These are phyloP conservation scores for Cicer cuneatum DNA, from an alignment of 306 rosid genomes.

Conservation along the genomic window DNA sequence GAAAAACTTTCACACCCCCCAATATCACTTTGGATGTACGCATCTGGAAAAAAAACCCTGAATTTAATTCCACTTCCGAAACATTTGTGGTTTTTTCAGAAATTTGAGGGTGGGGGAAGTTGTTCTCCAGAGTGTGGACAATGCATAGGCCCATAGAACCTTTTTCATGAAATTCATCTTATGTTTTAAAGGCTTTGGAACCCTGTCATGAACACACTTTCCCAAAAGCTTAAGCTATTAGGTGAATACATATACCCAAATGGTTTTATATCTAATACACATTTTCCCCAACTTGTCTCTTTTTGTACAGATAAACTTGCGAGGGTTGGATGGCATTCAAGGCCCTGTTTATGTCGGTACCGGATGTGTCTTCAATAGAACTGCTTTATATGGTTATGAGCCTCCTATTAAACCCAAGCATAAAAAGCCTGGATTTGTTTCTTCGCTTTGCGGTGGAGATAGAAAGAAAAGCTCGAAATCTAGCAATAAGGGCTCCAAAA, in stretches of 20 bases:
- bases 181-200: neutral
- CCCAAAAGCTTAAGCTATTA: conserved; percentile 1
- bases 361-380: conserved; percentile 94
- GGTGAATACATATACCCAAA: neutral
- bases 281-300: neutral
- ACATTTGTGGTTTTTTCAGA: neutral
- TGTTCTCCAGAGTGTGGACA: neutral
- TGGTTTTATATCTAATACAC: neutral
- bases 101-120: neutral
- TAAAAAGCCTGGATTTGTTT: conserved; percentile 67
- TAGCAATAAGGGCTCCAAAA: conserved; percentile 74
- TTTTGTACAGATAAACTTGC: conserved; percentile 80
- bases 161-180: neutral
- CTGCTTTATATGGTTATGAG: conserved; percentile 96
- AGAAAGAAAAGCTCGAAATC: conserved; percentile 75
- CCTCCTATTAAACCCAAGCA: conserved; percentile 92
- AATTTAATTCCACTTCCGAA: neutral
- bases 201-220: neutral
- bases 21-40: neutral
- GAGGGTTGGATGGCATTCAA: conserved; percentile 97
- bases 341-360: conserved; percentile 99
- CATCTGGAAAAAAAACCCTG: neutral
- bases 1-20: neutral
- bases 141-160: neutral
- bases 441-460: conserved; percentile 78